Percentiles rank a stretch among this genome's conserved stretches.
phyloP scores from a whole-genome alignment of 768 basidiomycete species.

The Suillus ampliporus region DNA sequence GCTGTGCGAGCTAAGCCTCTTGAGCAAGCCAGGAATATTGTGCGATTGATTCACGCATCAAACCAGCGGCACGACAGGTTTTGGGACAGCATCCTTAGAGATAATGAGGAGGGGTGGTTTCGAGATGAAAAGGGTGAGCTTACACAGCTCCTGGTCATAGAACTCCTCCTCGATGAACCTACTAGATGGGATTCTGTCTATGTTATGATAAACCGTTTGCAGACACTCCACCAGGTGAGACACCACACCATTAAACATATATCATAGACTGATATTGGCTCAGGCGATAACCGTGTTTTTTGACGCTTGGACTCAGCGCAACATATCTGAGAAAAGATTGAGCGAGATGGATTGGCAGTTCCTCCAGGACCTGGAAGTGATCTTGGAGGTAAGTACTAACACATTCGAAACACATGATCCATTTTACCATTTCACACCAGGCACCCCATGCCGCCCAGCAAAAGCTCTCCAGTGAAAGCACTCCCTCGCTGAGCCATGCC shows the following conservation, averaged over 20 bases:
- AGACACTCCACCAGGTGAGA: conserved; percentile 11
- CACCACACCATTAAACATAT: neutral
- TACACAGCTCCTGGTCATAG: neutral
- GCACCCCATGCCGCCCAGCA: conserved; percentile 8
- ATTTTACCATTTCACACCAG: conserved; percentile 4
- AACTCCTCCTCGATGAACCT: conserved; percentile 34
- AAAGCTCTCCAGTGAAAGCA: conserved; percentile 11
- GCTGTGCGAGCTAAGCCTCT: conserved; percentile 6
- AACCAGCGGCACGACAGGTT: neutral
- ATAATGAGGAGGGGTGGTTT: conserved; percentile 10
- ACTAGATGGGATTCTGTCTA: conserved; percentile 46
- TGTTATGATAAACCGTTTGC: conserved; percentile 37
- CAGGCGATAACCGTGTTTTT: conserved; percentile 11
- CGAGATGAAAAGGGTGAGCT: neutral
- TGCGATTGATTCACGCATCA: neutral
- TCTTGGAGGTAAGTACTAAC: conserved; percentile 13
- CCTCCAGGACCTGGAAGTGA: conserved; percentile 16
- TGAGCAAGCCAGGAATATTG: neutral
- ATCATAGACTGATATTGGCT: neutral
- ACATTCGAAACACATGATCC: neutral
- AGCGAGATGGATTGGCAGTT: conserved; percentile 9
- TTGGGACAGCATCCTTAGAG: neutral
- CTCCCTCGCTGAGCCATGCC: conserved; percentile 4
- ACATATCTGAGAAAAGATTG: neutral
- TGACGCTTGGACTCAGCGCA: neutral